Percentiles rank a stretch among this genome's conserved stretches.
Conservation (phyloP, 1,139 yeast genomes). For the Magnusiomyces ingens region DNA sequence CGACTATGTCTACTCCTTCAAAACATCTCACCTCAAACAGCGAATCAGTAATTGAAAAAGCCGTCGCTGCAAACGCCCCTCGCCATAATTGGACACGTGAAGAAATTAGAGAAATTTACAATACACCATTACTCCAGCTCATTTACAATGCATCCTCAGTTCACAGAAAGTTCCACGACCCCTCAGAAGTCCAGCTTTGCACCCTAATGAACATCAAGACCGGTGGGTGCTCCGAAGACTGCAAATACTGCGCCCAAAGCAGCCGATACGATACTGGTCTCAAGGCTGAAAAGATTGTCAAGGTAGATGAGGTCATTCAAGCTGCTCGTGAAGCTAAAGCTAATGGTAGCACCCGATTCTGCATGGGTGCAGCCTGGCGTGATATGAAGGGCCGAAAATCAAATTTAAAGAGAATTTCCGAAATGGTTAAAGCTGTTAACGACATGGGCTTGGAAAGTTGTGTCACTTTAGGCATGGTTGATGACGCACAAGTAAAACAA, state of each 20-base stretch:
- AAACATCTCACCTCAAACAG: neutral
- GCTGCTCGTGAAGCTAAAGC: conserved; percentile 60
- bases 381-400: conserved; percentile 75
- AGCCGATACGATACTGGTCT: conserved; percentile 61
- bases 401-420: conserved; percentile 53
- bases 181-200: conserved; percentile 65
- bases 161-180: conserved; percentile 62
- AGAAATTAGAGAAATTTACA: conserved; percentile 53
- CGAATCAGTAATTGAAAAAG: conserved; percentile 6
- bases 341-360: conserved; percentile 71
- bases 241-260: conserved; percentile 77
- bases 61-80: conserved; percentile 13
- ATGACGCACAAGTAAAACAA: conserved; percentile 50
- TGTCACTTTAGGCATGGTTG: conserved; percentile 74
- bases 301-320: conserved; percentile 52
- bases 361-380: conserved; percentile 89
- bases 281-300: conserved; percentile 58
- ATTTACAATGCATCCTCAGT: conserved; percentile 56
- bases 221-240: conserved; percentile 79
- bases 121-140: conserved; percentile 56
- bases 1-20: neutral
- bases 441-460: conserved; percentile 69
- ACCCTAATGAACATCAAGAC: conserved; percentile 68
- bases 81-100: conserved; percentile 52
- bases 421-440: conserved; percentile 61